phyloP scores from a whole-genome alignment of 2,329 filamentous ascomycete genomes.

The Hawksworthiomyces lignivorus region DNA sequence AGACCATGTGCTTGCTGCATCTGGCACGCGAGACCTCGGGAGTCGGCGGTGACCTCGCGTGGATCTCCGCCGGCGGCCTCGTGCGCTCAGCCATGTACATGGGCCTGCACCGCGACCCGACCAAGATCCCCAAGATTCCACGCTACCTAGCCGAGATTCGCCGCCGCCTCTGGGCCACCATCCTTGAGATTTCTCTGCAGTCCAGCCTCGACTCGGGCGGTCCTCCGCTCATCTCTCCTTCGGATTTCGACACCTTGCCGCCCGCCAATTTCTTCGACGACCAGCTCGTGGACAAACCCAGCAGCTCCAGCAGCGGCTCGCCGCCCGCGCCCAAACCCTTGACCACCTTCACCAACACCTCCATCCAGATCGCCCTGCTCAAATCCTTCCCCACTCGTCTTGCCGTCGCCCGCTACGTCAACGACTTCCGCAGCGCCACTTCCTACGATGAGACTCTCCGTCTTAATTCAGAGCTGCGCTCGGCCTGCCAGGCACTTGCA shows the following conservation, averaged over 20 bases:
- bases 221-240: slow-evolving; percentile 33
- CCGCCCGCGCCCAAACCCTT: slow-evolving; percentile 26
- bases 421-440: slow-evolving; percentile 34
- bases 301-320: slow-evolving; percentile 7
- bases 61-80: slow-evolving; percentile 37
- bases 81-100: slow-evolving; percentile 40
- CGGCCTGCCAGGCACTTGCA: slow-evolving; percentile 28
- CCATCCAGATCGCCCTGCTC: slow-evolving; percentile 38
- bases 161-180: slow-evolving; percentile 25
- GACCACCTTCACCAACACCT: slow-evolving; percentile 35
- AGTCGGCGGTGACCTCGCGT: slow-evolving; percentile 38
- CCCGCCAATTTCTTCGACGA: slow-evolving; percentile 45
- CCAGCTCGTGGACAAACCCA: slow-evolving; percentile 28
- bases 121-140: slow-evolving; percentile 25
- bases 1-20: slow-evolving; percentile 44
- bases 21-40: slow-evolving; percentile 37
- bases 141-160: slow-evolving; percentile 37
- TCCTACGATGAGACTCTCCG: slow-evolving; percentile 41
- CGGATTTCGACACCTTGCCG: slow-evolving; percentile 40
- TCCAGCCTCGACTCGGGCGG: slow-evolving; percentile 39
- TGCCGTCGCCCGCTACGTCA: slow-evolving; percentile 36
- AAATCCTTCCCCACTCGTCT: slow-evolving; percentile 37
- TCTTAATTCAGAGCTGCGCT: slow-evolving; percentile 36
- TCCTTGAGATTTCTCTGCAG: slow-evolving; percentile 39
- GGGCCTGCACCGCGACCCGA: slow-evolving; percentile 43